Evolutionary conservation across 2,329 filamentous ascomycete genomes (phyloP), one percentile per base, ranked within the genome.

Genomic region (Helicocarpus griseus): DNA sequence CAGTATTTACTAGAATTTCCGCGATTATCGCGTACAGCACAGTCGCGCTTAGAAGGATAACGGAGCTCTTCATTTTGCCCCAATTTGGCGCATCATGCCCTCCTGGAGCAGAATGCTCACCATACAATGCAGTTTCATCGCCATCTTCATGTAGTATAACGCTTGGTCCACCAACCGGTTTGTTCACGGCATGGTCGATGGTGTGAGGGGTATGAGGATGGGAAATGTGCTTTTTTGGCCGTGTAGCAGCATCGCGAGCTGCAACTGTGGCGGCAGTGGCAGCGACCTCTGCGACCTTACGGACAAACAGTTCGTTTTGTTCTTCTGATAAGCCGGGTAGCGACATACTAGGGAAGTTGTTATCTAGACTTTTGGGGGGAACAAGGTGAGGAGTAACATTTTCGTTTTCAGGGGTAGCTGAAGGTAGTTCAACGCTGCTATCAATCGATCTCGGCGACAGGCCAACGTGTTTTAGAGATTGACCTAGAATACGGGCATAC

Each of bases 31-130:
- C 93, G 66, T 98, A 98, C 11, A 95, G 78, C 13, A 97, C 63
- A 0, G 93, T 98, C 2, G 94, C 91, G 1, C 82, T 85, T 58
- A 97, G 81, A 11, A 98, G 76, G 53, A 98, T 91, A 44, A 96
- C 75, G 2, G 89, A 79, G 74, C 89, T 95, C 78, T 97, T 97
- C 49, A 79, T 80, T 55, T 89, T 84, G 61, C 91, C 88, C 93
- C 93, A 98, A 66, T 98, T 98, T 4, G 93, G 93, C n/a, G 93
- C 93, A 68, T 98, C 93, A 62, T 98, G 94, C 0, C 91, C 90
- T 43, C 87, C 87, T 49, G 72, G 72, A 38, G 65, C 63, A 49
- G 74, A 69, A 41, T 76, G 71, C 33, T 68, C 50, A 50, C 58
- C 49, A 44, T 50, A 36, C 51, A 58, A 47, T 14, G 54, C 65